These are phyloP conservation scores for Larix kaempferi DNA, from an alignment of 75 land plant genomes.

Conservation along the genomic window DNA sequence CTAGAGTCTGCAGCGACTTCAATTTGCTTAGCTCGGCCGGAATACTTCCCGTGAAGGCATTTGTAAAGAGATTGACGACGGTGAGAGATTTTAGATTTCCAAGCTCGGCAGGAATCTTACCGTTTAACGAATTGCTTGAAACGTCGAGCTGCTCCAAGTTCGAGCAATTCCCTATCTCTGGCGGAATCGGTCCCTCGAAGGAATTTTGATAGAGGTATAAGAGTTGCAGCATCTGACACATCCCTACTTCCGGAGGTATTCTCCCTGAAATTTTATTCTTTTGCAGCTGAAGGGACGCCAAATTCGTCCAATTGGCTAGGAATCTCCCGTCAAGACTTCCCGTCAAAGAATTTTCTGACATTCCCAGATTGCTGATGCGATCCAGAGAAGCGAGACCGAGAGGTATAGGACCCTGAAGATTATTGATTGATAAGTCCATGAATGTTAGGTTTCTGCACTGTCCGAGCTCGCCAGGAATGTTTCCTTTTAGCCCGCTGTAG, in stretches of 20 bases:
- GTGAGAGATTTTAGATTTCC: neutral
- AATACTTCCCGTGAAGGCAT: constrained; percentile 5
- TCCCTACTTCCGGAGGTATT: constrained; percentile 18
- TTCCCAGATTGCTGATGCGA: constrained; percentile 32
- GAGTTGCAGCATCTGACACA: constrained; percentile 2
- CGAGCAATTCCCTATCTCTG: constrained; percentile 13
- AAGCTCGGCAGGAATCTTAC: neutral
- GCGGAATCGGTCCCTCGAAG: constrained; percentile 14
- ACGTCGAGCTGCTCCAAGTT: constrained; percentile 17
- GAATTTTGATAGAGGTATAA: constrained; percentile 13
- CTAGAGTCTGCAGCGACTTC: constrained; percentile 9
- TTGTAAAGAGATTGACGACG: neutral
- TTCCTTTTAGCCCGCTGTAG: constrained; percentile 26
- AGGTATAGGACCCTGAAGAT: constrained; percentile 50
- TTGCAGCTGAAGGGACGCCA: constrained; percentile 31
- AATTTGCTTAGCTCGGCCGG: constrained; percentile 18
- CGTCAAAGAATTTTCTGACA: constrained; percentile 39
- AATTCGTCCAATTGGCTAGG: constrained; percentile 17
- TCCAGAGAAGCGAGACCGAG: constrained; percentile 42
- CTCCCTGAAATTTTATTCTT: constrained; percentile 16
- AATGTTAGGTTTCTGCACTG: constrained; percentile 29
- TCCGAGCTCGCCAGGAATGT: constrained; percentile 48
- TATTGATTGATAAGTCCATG: constrained; percentile 52
- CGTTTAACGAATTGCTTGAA: constrained; percentile 9
- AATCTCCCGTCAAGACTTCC: constrained; percentile 43